These are phyloP conservation scores for Alternaria incomplexa DNA, from an alignment of 2,329 filamentous ascomycete genomes.

Conservation along the genomic window DNA sequence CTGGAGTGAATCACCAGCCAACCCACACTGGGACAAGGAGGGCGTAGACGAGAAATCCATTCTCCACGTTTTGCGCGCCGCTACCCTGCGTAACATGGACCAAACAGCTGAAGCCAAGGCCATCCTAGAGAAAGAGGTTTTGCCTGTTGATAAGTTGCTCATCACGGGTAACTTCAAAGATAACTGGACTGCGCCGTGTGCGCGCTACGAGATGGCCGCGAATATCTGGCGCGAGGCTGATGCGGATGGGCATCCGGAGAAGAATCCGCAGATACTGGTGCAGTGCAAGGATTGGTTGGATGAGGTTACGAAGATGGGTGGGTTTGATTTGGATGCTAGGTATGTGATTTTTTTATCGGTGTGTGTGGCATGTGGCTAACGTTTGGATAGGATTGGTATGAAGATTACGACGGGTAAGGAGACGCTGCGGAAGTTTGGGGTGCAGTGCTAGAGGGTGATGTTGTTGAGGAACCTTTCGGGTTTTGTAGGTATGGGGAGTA, in stretches of 20 bases:
- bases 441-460: constrained; percentile 18
- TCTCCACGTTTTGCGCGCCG: constrained; percentile 69
- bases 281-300: constrained; percentile 71
- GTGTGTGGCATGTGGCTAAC: constrained; percentile 7
- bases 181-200: constrained; percentile 74
- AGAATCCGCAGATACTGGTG: constrained; percentile 56
- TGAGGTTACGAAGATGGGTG: constrained; percentile 72
- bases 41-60: constrained; percentile 68
- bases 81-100: constrained; percentile 69
- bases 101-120: constrained; percentile 68
- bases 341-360: constrained; percentile 21
- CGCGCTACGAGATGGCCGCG: constrained; percentile 85
- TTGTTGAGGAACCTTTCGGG: too few species aligned
- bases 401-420: constrained; percentile 73
- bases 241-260: constrained; percentile 44
- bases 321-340: constrained; percentile 74
- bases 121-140: constrained; percentile 66
- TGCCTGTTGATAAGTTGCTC: constrained; percentile 61
- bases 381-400: constrained; percentile 64
- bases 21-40: constrained; percentile 59
- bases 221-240: constrained; percentile 74
- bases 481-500: neutral
- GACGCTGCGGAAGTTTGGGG: constrained; percentile 58
- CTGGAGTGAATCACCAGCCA: constrained; percentile 66
- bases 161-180: constrained; percentile 69